Base-by-base conservation (phyloP, 2,329 filamentous ascomycete genomes). In the Lomentospora prolificans region DNA sequence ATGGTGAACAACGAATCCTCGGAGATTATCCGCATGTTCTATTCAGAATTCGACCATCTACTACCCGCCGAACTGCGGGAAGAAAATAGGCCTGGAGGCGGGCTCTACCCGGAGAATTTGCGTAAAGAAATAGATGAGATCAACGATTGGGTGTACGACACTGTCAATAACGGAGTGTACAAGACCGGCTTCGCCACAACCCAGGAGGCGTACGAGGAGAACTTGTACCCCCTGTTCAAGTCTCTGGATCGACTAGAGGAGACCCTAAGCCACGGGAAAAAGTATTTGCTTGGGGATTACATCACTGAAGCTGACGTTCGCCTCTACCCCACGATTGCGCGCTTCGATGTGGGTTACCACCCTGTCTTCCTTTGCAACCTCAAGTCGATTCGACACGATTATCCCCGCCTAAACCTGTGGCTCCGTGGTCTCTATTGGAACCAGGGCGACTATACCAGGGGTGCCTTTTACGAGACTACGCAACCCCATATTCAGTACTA, bases 21-120 rank as follows among this genome's bases (percentile, higher is more conserved):
- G 54, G 89, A 94, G 67, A 92, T 94, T 62, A 90, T 94, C 62
- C 80, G 88, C 60, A 91, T 92, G 86, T 74, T 94, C 59, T 90
- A 89, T 69, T 76, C 77, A 9, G 86, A 82, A 55, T 90, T 91
- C 63, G 86, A 91, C 59, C 71, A 76, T 51, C 64, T 84, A 4
- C 64, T 85, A 1, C 76, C 78, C 0, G 72, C 74, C 19, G 60
- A 77, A 55, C 72, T 76, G 57, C 76, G 76, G 6, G 82, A 86
- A 60, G 64, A 46, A 1, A 78, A 71, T 56, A 72, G 70, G 51
- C 70, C 73, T 0, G 72, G 72, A 1, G 67, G 81, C 3, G 81
- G 82, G 2, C 71, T 85, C n/a, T 80, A 81, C 57, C 84, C 85
- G 0, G 61, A 70, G 3, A 61, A 72, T 1, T 67, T 86, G 3